Percentiles rank a stretch among this genome's conserved stretches.
Evolutionary conservation across 345 rosid genomes (phyloP).

Genomic region (Moricandia arvensis): DNA sequence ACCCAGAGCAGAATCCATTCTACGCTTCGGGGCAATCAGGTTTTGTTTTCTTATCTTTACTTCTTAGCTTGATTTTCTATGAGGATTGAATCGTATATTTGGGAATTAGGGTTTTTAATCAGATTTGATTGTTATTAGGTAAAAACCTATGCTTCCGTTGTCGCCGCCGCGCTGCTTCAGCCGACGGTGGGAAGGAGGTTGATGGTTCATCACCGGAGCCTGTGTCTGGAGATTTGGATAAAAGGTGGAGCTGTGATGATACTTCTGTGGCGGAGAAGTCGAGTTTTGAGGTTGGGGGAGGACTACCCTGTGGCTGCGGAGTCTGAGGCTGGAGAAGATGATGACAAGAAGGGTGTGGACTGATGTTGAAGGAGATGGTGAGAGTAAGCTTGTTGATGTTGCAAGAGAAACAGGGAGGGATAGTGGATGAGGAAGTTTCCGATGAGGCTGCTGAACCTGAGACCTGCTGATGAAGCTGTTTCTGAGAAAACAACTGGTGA

Average conservation of each 20-base stretch:
- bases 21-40: slow-evolving; percentile 47
- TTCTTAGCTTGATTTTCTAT: not conserved
- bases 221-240: slow-evolving; percentile 29
- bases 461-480: slow-evolving; percentile 7
- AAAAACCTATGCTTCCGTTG: slow-evolving; percentile 37
- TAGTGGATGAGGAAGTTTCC: slow-evolving; percentile 7
- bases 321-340: slow-evolving; percentile 24
- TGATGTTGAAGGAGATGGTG: slow-evolving; percentile 27
- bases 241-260: too few relatives aligned
- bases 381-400: slow-evolving; percentile 30
- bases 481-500: not conserved
- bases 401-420: slow-evolving; percentile 39
- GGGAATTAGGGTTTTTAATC: slow-evolving; percentile 32
- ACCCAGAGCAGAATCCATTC: slow-evolving; percentile 28
- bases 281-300: not conserved
- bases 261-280: not conserved
- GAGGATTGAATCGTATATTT: slow-evolving; percentile 20
- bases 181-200: slow-evolving; percentile 47
- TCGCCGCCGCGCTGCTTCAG: slow-evolving; percentile 37
- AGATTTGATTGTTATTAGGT: slow-evolving; percentile 8
- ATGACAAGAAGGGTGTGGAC: not conserved
- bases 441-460: slow-evolving; percentile 16
- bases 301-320: too few relatives aligned
- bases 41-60: slow-evolving; percentile 17
- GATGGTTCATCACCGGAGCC: slow-evolving; percentile 38